phyloP scores from a whole-genome alignment of 1,284 basidiomycete genomes.

The Bjerkandera adusta region DNA sequence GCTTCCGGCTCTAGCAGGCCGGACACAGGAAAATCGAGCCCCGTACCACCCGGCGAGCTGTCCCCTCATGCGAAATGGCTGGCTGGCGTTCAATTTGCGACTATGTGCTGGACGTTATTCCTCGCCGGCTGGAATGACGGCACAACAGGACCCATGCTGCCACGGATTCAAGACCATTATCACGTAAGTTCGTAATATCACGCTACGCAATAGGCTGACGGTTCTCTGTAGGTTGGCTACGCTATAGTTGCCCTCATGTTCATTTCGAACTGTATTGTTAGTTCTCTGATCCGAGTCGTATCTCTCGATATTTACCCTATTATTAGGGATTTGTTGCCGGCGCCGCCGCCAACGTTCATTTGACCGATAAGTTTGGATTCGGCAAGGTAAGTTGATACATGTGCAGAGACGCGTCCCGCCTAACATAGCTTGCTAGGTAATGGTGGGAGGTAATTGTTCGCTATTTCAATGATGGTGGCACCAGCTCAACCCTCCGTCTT shows the following conservation, averaged over 20 bases:
- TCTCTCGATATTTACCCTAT: conserved; percentile 3
- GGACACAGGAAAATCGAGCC: background rate
- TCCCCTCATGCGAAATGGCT: background rate
- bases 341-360: conserved; percentile 45
- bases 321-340: conserved; percentile 45
- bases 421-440: conserved; percentile 18
- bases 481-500: background rate
- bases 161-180: conserved; percentile 53
- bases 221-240: conserved; percentile 35
- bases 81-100: conserved; percentile 34
- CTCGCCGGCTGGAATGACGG: conserved; percentile 63
- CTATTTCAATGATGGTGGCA: background rate
- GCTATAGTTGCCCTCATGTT: conserved; percentile 54
- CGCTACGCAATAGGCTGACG: background rate
- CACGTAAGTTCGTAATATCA: conserved; percentile 30
- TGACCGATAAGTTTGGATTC: conserved; percentile 53
- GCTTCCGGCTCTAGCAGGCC: background rate
- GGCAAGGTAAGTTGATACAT: conserved; percentile 41
- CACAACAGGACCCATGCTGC: conserved; percentile 57
- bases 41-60: background rate
- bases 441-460: conserved; percentile 22
- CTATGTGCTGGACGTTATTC: conserved; percentile 41
- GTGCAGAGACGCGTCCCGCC: background rate
- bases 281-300: conserved; percentile 8
- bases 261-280: conserved; percentile 50